Evolutionary conservation across 148 eudicot species (phyloP).

Genomic region (Camellia sinensis): DNA sequence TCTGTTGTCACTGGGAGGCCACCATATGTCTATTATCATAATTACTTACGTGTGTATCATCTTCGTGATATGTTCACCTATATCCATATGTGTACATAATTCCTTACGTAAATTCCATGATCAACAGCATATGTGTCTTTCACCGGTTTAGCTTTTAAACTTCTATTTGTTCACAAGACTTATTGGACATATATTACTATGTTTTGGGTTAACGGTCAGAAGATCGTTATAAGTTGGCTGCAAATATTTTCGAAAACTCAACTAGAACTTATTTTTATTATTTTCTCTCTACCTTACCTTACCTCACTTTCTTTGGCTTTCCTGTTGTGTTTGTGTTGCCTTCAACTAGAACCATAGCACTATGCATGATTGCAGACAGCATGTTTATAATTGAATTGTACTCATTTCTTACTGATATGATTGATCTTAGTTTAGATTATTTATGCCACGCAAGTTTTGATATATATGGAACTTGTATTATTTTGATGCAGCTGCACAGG

Average conservation of each 20-base stretch:
- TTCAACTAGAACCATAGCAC: neutral
- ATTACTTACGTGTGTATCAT: neutral
- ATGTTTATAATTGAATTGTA: neutral
- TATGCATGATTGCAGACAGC: neutral
- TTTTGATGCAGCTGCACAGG: neutral
- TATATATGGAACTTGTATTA: neutral
- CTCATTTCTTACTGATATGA: neutral
- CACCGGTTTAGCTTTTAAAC: no score
- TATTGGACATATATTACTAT: neutral
- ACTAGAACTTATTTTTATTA: neutral
- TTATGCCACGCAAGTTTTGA: neutral
- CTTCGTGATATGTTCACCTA: neutral
- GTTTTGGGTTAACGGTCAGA: neutral
- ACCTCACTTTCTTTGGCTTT: conserved; percentile 4
- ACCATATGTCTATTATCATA: neutral
- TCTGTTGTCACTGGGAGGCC: conserved; percentile 12
- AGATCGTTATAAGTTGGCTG: neutral
- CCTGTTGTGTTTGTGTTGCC: neutral
- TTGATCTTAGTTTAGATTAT: neutral
- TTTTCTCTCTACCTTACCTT: neutral
- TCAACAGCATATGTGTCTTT: neutral
- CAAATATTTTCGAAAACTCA: neutral
- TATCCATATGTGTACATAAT: neutral
- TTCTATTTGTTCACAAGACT: neutral
- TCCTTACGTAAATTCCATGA: neutral